Base-by-base conservation (phyloP, 73 alveolate species). In the Diophrys sp. region DNA sequence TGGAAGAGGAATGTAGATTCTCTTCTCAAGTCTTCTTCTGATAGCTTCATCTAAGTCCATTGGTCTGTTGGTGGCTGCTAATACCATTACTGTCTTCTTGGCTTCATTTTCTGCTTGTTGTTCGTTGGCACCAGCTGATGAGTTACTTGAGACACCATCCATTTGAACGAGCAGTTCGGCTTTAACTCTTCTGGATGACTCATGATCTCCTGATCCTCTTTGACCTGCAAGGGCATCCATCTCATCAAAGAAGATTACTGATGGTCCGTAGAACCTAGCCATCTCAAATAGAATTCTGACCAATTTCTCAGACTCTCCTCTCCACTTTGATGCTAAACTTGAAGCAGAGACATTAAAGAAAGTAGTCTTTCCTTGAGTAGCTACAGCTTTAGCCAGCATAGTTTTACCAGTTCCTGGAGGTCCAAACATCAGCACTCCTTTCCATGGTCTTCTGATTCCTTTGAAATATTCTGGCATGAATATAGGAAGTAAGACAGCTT, bases 321-420 rank as follows among this genome's bases (percentile, higher is more conserved):
- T 83, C 96, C 96, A 94, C 77, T 90, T 87, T 54, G 94, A 74
- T 0, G 96, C 97, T 76, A 96, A 78, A 14, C 92, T 82, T 25
- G 98, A 89, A 67, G 94, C 81, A 0, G 99, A 92, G 33, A 96
- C 96, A 84, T 96, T 96, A 91, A 96, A 94, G 90, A 96, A 96
- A 25, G 98, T 89, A 11, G 99, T 96, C 77, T 88, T 89, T 53
- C 98, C 96, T 70, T 96, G 95, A 2, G 99, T 91, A 88, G n/a
- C n/a, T n/a, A n/a, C n/a, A n/a, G n/a, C n/a, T n/a, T n/a, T n/a
- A n/a, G n/a, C n/a, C n/a, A n/a, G 82, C 96, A 95, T 90, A 0
- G 98, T 92, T 79, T 92, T 92, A 54, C 98, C 98, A 5, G 98
- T 92, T n/a, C n/a, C n/a, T n/a, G n/a, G n/a, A n/a, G n/a, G n/a